Base-by-base conservation (phyloP, 2,329 filamentous ascomycete genomes). In the Pseudocercospora eumusae region DNA sequence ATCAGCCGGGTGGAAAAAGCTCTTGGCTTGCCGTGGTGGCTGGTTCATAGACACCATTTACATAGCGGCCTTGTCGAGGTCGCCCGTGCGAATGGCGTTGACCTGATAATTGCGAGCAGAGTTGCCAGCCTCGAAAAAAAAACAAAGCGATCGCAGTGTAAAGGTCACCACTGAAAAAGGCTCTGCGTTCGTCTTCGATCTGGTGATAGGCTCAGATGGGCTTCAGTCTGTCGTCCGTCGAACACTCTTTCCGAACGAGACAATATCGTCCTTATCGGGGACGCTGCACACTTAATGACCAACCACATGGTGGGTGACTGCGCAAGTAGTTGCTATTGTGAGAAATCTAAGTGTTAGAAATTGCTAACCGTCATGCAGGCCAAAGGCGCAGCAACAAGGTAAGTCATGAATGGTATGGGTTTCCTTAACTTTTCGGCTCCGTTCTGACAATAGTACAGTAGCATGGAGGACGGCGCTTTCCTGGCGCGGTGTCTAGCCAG, bases 31-130 rank as follows among this genome's bases (percentile, higher is more conserved):
- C 77, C 76, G 8, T 81, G 79, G 74, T 81, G 78, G 76, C 72
- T 82, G 15, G 80, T 82, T 10, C 79, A 82, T 54, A 72, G 70
- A 25, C 79, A 80, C 11, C 78, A 82, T 68, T 73, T 83, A 4
- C 81, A 82, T 60, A 71, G 75, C 18, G 78, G 78, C 13, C 70
- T 82, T 2, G 75, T 76, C 11, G 69, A 77, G 21, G 72, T 79
- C 13, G 79, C 79, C 1, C 66, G 72, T 21, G 66, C 73, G 13
- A 68, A 74, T 13, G 80, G 80, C 0, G 77, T 75, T 0, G 66
- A 69, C 4, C 69, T 82, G 28, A 61, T 76, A 25, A 75, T 80
- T 10, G 65, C 71, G 20, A 75, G 75, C 18, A 72, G 75, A 36
- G 78, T 81, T 4, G 62, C 63, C 2, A 65, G 69, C 13, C 64